Conservation (phyloP, 192 early-diverging fungal species). For the Coemansia sp. region DNA sequence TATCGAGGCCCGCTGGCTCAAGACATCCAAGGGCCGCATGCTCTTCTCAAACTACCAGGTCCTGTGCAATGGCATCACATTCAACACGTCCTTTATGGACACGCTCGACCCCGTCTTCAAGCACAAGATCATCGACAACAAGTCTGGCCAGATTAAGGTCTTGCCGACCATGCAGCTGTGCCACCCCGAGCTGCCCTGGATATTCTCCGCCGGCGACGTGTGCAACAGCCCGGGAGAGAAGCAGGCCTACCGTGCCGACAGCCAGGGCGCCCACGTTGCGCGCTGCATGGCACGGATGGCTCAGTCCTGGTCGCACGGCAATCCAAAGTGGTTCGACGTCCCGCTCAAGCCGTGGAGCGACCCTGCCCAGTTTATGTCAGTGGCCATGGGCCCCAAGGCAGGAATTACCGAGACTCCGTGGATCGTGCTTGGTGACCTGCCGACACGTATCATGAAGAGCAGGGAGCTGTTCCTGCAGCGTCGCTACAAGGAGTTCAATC, state of each 20-base stretch:
- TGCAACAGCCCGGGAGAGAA: slow-evolving; percentile 48
- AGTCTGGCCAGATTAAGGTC: slow-evolving; percentile 59
- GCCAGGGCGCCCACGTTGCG: slow-evolving; percentile 46
- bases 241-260: slow-evolving; percentile 49
- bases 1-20: slow-evolving; percentile 42
- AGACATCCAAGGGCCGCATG: slow-evolving; percentile 45
- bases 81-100: slow-evolving; percentile 61
- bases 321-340: slow-evolving; percentile 34
- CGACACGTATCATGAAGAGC: slow-evolving; percentile 51
- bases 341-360: slow-evolving; percentile 49
- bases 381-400: slow-evolving; percentile 40
- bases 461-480: slow-evolving; percentile 49
- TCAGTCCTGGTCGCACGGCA: slow-evolving; percentile 39
- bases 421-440: slow-evolving; percentile 50
- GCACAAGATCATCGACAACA: slow-evolving; percentile 51
- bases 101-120: slow-evolving; percentile 48
- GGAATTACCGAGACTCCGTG: slow-evolving; percentile 51
- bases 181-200: slow-evolving; percentile 61
- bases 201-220: slow-evolving; percentile 73
- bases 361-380: slow-evolving; percentile 48
- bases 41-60: slow-evolving; percentile 57
- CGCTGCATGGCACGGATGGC: slow-evolving; percentile 50
- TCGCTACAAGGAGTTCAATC: slow-evolving; percentile 48
- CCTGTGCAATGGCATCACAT: slow-evolving; percentile 68
- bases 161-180: slow-evolving; percentile 71